Evolutionary conservation across 139 green algal genomes (phyloP).

Genomic region (Tetradesmus lagerheimii): DNA sequence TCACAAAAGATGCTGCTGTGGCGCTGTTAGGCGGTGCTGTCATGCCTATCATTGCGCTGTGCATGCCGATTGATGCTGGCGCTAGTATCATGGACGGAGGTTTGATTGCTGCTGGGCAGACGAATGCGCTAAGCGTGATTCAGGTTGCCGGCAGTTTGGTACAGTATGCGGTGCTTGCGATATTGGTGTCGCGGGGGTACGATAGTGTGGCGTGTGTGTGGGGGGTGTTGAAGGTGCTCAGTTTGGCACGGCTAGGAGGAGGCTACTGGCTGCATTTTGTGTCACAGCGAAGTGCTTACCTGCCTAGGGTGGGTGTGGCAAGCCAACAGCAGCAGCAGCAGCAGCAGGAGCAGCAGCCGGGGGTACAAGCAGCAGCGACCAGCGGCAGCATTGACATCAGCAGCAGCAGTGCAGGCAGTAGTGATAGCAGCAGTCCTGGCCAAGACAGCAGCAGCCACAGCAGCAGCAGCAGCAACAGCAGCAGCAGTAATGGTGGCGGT

Average conservation of each 20-base stretch:
- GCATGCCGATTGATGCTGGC: constrained; percentile 64
- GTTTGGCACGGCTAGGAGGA: constrained; percentile 33
- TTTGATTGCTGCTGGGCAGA: constrained; percentile 68
- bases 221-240: constrained; percentile 47
- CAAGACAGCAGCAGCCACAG: neutral
- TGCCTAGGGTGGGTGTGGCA: neutral
- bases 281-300: constrained; percentile 16
- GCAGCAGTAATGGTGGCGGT: neutral
- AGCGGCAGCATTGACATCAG: neutral
- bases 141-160: constrained; percentile 47
- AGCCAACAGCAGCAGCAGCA: neutral
- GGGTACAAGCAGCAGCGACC: neutral
- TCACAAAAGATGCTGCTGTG: constrained; percentile 59
- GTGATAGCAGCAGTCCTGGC: neutral
- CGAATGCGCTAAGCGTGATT: constrained; percentile 56
- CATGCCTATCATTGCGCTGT: constrained; percentile 58
- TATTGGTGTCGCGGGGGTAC: constrained; percentile 34
- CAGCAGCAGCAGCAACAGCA: neutral
- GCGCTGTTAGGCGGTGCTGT: constrained; percentile 48
- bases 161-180: constrained; percentile 57
- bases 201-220: constrained; percentile 53
- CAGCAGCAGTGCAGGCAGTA: neutral
- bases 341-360: neutral
- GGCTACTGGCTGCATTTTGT: constrained; percentile 28
- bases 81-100: constrained; percentile 67